Conservation (phyloP, 345 rosid genomes). For the Stellera chamaejasme region DNA sequence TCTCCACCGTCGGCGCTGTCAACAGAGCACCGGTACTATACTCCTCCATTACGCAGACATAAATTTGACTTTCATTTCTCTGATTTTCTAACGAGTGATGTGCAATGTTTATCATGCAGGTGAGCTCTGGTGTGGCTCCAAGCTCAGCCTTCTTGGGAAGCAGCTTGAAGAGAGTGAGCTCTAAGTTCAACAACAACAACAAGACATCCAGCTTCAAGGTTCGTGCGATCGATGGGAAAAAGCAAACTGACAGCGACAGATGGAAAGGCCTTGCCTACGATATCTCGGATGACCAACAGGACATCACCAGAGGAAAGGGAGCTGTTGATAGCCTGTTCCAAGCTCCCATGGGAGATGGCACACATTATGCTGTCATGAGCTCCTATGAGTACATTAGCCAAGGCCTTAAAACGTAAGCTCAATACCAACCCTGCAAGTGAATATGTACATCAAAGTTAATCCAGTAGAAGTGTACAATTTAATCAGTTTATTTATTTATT, state of each 20-base stretch:
- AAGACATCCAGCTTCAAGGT: slow-evolving; percentile 40
- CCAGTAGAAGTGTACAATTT: not conserved
- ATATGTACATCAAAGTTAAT: not conserved
- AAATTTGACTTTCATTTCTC: not conserved
- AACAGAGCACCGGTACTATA: slow-evolving; percentile 26
- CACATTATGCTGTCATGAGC: slow-evolving; percentile 72
- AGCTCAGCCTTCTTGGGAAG: slow-evolving; percentile 57
- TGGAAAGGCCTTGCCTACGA: slow-evolving; percentile 71
- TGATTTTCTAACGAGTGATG: not conserved
- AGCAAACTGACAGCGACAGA: slow-evolving; percentile 61
- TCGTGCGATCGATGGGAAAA: slow-evolving; percentile 41
- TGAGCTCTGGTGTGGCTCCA: slow-evolving; percentile 29
- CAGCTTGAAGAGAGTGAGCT: slow-evolving; percentile 51
- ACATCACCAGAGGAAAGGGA: slow-evolving; percentile 88
- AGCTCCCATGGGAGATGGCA: slow-evolving; percentile 70
- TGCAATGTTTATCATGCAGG: slow-evolving; percentile 20
- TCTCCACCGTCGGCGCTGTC: slow-evolving; percentile 30
- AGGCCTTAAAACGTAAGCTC: slow-evolving; percentile 67
- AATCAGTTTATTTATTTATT: not conserved
- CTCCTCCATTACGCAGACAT: slow-evolving; percentile 5
- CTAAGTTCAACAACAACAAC: slow-evolving; percentile 24
- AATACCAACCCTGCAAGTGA: not conserved
- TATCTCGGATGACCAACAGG: slow-evolving; percentile 86
- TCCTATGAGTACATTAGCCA: slow-evolving; percentile 78
- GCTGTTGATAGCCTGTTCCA: slow-evolving; percentile 88